A percentile compares a stretch with the other conserved stretches of the same genome.
Evolutionary conservation across 192 early-diverging fungal species (phyloP).

Genomic region (Lobosporangium transversale): DNA sequence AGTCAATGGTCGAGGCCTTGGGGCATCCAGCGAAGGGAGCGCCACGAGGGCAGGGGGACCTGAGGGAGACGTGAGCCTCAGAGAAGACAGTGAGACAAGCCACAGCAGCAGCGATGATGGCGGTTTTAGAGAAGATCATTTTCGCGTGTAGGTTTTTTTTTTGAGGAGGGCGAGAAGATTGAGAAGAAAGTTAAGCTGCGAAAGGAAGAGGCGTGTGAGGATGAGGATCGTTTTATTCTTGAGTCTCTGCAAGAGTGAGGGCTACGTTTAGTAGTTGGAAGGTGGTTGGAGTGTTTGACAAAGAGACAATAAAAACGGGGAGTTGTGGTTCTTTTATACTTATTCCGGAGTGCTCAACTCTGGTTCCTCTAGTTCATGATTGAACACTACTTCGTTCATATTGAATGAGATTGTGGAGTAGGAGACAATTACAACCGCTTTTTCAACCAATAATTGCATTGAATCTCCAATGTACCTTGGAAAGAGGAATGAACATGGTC

Average conservation of each 20-base stretch:
- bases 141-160: neutral
- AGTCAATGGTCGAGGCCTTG: conserved; percentile 54
- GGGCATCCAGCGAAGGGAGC: conserved; percentile 48
- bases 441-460: too few relatives aligned
- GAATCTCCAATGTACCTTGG: too few relatives aligned
- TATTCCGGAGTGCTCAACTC: neutral
- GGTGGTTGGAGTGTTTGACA: conserved; percentile 4
- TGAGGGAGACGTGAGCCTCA: conserved; percentile 11
- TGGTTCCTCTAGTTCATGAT: too few relatives aligned
- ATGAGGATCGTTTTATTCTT: too few relatives aligned
- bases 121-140: conserved; percentile 21
- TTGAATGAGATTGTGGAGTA: too few relatives aligned
- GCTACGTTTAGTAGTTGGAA: neutral
- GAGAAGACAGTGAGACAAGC: conserved; percentile 10
- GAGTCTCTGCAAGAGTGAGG: neutral
- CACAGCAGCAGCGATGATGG: conserved; percentile 7
- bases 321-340: neutral
- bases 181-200: conserved; percentile 1
- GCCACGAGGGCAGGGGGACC: conserved; percentile 54
- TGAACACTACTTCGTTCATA: too few relatives aligned
- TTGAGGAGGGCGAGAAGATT: neutral
- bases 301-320: neutral
- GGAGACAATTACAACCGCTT: too few relatives aligned
- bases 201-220: neutral
- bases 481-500: too few relatives aligned